Conservation (phyloP, 2,329 filamentous ascomycete species). For the Trichoderma guizhouense region DNA sequence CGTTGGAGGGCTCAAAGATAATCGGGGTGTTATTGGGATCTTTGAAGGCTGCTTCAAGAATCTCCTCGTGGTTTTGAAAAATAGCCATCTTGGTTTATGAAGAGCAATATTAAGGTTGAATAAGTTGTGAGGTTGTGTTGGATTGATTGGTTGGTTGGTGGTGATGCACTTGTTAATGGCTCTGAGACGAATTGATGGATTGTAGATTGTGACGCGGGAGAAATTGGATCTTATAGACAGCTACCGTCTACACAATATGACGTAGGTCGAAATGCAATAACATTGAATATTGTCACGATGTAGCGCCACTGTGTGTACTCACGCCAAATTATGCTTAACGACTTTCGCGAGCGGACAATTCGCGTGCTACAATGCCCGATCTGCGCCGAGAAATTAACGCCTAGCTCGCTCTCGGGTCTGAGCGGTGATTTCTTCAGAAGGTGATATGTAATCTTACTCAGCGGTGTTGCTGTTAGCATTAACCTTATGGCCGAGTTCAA, state of each 20-base stretch:
- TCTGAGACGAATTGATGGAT: background rate
- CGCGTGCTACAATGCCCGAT: background rate
- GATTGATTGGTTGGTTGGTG: background rate
- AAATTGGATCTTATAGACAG: background rate
- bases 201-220: background rate
- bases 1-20: slow-evolving; percentile 13
- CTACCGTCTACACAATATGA: background rate
- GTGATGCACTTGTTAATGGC: background rate
- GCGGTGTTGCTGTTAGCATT: background rate
- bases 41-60: slow-evolving; percentile 16
- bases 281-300: background rate
- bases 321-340: background rate
- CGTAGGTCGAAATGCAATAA: background rate
- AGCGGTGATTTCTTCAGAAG: background rate
- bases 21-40: slow-evolving; percentile 20
- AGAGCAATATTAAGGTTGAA: background rate
- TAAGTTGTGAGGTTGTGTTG: background rate
- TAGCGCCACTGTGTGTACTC: background rate
- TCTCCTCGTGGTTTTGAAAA: slow-evolving; percentile 16
- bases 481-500: background rate
- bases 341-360: background rate
- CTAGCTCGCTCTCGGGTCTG: background rate
- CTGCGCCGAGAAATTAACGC: background rate
- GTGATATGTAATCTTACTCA: background rate
- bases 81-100: background rate